Percentiles rank a stretch among this genome's conserved stretches.
Evolutionary conservation across 768 basidiomycete species (phyloP).

Genomic region (Tephrocybe sp.): DNA sequence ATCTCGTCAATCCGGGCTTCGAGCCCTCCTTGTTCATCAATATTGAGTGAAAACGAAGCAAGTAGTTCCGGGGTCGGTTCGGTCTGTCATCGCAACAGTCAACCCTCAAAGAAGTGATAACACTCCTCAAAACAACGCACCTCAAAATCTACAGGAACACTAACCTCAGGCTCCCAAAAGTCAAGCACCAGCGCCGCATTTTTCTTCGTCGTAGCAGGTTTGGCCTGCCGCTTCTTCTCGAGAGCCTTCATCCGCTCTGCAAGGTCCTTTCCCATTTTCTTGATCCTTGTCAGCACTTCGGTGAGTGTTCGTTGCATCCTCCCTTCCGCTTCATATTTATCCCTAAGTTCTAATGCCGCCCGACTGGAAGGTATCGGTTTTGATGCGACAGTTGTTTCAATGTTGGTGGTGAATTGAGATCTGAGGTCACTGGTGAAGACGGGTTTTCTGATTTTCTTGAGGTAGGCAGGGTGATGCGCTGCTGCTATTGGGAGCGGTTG

Average conservation of each 20-base stretch:
- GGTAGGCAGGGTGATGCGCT: conserved; percentile 41
- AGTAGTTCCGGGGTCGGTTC: conserved; percentile 21
- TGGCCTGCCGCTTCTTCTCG: conserved; percentile 3
- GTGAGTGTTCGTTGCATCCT: conserved; percentile 23
- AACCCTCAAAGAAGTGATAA: background rate
- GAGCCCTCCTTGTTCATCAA: conserved; percentile 4
- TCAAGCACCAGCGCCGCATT: conserved; percentile 5
- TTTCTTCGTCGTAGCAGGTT: background rate
- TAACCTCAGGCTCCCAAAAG: conserved; percentile 17
- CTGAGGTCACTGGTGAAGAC: conserved; percentile 17
- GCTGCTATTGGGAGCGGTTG: conserved; percentile 43
- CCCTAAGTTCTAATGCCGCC: conserved; percentile 21
- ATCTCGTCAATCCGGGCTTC: conserved; percentile 29
- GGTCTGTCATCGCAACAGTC: conserved; percentile 10
- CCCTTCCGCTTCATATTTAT: conserved; percentile 21
- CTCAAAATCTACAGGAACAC: conserved; percentile 16
- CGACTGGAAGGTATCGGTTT: background rate
- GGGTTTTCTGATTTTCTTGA: conserved; percentile 32
- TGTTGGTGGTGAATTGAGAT: background rate
- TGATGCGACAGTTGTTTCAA: background rate
- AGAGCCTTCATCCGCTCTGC: background rate
- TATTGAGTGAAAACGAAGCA: conserved; percentile 17
- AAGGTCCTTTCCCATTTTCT: conserved; percentile 11
- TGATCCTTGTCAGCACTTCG: conserved; percentile 21
- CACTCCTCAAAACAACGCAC: conserved; percentile 10